Conservation (phyloP, 1,139 yeast genomes). For the Debaryomycetaceae sp. region DNA sequence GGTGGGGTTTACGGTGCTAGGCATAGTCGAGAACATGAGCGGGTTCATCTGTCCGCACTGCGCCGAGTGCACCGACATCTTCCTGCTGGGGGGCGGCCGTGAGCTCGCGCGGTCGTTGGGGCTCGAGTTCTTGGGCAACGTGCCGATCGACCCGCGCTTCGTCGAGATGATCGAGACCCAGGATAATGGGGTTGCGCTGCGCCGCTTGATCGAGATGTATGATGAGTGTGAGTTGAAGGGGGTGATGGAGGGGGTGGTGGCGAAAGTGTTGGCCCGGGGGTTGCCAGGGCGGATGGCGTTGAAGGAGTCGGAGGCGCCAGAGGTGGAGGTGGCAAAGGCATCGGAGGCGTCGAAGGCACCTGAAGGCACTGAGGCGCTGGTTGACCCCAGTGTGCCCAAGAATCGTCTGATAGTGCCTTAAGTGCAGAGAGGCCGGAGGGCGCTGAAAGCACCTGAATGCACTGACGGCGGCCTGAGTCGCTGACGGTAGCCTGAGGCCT, state of each 20-base stretch:
- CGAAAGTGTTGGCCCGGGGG: constrained; percentile 36
- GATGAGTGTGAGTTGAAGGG: constrained; percentile 36
- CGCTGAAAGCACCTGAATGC: too few relatives aligned
- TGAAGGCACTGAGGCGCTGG: too few relatives aligned
- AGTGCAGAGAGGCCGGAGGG: too few relatives aligned
- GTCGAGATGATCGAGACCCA: constrained; percentile 77
- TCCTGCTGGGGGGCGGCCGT: constrained; percentile 92
- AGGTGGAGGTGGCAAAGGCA: too few relatives aligned
- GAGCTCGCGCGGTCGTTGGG: constrained; percentile 56
- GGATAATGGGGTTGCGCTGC: constrained; percentile 18
- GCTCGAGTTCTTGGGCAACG: constrained; percentile 72
- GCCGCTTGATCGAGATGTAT: constrained; percentile 32
- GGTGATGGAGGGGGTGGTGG: constrained; percentile 50
- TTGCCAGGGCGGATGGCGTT: too few relatives aligned
- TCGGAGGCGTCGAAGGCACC: too few relatives aligned
- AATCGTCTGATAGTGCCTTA: too few relatives aligned
- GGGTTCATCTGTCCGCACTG: constrained; percentile 68
- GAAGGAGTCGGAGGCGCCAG: too few relatives aligned
- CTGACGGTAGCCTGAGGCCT: too few relatives aligned
- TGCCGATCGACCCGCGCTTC: constrained; percentile 91
- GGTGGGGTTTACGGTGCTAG: constrained; percentile 40
- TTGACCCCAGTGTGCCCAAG: too few relatives aligned
- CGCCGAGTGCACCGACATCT: constrained; percentile 85
- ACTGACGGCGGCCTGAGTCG: too few relatives aligned
- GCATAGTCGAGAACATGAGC: constrained; percentile 46